Evolutionary conservation across 306 rosid species (phyloP).

Genomic region (cucumber (Cucumis sativus)): DNA sequence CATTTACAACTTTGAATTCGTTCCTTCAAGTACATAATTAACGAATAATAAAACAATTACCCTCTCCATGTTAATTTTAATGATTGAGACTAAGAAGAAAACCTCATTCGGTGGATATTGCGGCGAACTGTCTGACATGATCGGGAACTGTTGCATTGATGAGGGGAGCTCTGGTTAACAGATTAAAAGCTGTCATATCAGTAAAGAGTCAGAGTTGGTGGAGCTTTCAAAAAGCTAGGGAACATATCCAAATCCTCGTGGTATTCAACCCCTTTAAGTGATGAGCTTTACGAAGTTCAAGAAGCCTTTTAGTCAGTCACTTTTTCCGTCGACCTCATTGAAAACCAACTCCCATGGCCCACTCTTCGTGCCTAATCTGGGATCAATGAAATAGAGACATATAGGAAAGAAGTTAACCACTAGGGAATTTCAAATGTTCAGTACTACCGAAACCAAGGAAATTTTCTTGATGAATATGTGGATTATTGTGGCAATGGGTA

Average conservation of each 20-base stretch:
- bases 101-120: neutral
- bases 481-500: neutral
- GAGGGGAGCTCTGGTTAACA: neutral
- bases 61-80: neutral
- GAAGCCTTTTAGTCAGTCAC: conserved; percentile 15
- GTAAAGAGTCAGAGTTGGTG: neutral
- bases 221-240: neutral
- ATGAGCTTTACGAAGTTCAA: conserved; percentile 3
- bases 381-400: neutral
- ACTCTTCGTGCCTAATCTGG: conserved; percentile 61
- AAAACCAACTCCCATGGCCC: conserved; percentile 78
- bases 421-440: neutral
- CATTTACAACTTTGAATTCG: neutral
- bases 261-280: neutral
- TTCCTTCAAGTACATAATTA: neutral
- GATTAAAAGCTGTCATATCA: neutral
- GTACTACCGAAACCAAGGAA: neutral
- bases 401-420: neutral
- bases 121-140: neutral
- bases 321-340: conserved; percentile 32
- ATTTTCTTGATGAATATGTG: neutral
- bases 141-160: neutral
- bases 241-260: conserved; percentile 7
- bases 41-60: neutral
- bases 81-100: neutral